These are phyloP conservation scores for Tulasnella sp. DNA, from an alignment of 768 basidiomycete genomes.

Conservation along the genomic window DNA sequence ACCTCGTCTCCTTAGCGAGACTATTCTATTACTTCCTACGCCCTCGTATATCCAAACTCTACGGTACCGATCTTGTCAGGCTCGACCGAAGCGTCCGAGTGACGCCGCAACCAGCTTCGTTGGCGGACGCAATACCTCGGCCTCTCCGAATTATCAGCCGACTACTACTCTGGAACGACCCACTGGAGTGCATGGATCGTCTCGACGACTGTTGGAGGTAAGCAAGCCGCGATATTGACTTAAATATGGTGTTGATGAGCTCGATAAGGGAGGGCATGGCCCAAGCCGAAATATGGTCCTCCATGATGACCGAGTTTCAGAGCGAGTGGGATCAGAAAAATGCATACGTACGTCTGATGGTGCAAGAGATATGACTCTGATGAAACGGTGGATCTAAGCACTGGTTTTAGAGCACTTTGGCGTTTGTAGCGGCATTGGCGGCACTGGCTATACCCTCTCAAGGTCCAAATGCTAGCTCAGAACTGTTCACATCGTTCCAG, in stretches of 20 bases:
- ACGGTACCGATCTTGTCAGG: not conserved
- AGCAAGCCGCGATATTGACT: not conserved
- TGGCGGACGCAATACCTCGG: not conserved
- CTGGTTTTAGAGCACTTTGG: not conserved
- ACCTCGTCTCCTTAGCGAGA: not conserved
- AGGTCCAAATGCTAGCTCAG: not conserved
- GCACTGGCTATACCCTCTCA: not conserved
- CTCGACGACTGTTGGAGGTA: not conserved
- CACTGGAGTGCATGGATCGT: not conserved
- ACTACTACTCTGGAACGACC: slow-evolving; percentile 8
- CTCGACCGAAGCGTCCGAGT: not conserved
- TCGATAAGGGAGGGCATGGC: not conserved
- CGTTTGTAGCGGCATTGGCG: slow-evolving; percentile 4
- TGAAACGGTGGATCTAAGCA: not conserved
- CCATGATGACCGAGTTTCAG: not conserved
- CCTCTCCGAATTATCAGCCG: not conserved
- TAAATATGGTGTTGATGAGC: not conserved
- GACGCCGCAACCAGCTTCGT: not conserved
- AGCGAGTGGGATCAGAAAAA: slow-evolving; percentile 17
- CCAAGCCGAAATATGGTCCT: not conserved
- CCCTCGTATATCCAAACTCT: not conserved
- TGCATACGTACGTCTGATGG: not conserved
- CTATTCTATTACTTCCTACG: slow-evolving; percentile 8
- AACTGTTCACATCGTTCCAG: not conserved
- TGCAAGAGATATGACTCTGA: not conserved